Evolutionary conservation across 441 rosid species (phyloP), one percentile per base, ranked within the genome.

Genomic region (Flueggea neowawraea): DNA sequence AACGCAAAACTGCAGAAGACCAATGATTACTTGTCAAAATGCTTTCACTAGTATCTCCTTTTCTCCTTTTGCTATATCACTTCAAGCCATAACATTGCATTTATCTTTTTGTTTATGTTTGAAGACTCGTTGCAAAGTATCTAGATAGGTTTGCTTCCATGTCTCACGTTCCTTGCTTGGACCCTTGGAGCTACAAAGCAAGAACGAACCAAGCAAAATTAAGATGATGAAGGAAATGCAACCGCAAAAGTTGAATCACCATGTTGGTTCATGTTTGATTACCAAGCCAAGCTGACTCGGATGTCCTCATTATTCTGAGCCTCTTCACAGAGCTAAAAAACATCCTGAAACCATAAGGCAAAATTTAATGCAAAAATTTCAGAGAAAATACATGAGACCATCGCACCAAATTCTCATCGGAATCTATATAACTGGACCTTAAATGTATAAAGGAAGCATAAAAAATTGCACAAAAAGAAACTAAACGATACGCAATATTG

Each of bases 221-320:
- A 69, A 56, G 32, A 64, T n/a, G n/a, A n/a, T 52, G 8, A 17
- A 3, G 31, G 31, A 63, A 66, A 52, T 62, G 65, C 31, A 16
- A 39, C 60, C 53, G 64, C 67, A 55, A 8, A 15, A 44, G 13
- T 63, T 62, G 52, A 57, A 72, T 49, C 61, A 45, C 45, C 55
- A 43, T 8, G 32, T 57, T 58, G 58, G 12, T 53, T 58, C 58
- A 53, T 17, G 64, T 58, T 44, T 63, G 55, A 62, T 48, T 84
- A 75, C 92, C 87, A 32, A 84, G 73, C 71, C 98, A 95, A 61
- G 84, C 87, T 49, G 97, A 96, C 54, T 89, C 97, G 4, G 84
- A 80, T 50, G 76, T 83, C 79, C 87, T 82, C 94, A 82, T 87
- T 75, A 94, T 89, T 78, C 91, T 73, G 60, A 94, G 95, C 84